Base-by-base conservation (phyloP, 805 yeast genomes). In the Maudiozyma pseudohumilis region DNA sequence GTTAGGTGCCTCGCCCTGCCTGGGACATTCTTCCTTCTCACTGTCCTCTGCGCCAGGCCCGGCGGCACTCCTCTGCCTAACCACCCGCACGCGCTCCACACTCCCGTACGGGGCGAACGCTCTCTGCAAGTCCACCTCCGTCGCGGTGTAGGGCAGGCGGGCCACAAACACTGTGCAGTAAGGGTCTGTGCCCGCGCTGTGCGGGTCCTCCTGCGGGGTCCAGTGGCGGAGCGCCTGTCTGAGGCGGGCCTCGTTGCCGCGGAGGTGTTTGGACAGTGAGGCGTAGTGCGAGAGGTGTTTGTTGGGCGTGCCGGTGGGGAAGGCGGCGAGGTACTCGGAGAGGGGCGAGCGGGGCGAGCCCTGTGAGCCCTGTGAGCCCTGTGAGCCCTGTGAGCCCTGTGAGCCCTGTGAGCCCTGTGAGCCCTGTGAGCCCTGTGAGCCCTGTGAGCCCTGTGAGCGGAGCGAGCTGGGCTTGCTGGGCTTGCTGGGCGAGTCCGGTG, bases 161-260 rank as follows among this genome's bases (percentile, higher is more conserved):
- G 81, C 80, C 6, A 89, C 69, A 54, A 92, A 86, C 3, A 89
- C 66, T 0, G 96, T 89, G 41, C 68, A 65, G 51, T 70, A 77
- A 1, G 96, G 94, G 52, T 86, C 94, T 2, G 60, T 52, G 1
- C 80, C 81, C 15, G 61, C 56, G 11, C 77, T 63, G 30, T 76
- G 69, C 1, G 74, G 70, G 48, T 80, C 88, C 1, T 54, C 49
- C 3, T 57, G 53, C 0, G 88, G 86, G 36, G 75, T 59, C 82
- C 83, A 74, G 1, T 53, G 42, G 3, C 49, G 40, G 11, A 63
- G 44, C 16, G 60, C 65, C 8, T 59, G 49, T 23, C 68, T 61
- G 21, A 74, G 44, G 21, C 53, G 44, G 36, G 50, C 54, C 1
- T 61, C 53, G 49, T 40, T 50, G 40, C 23, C 40, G 9, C 37